Evolutionary conservation across 1,139 yeast genomes (phyloP), one percentile per base, ranked within the genome.

Genomic region (Blastobotrys illinoisensis): DNA sequence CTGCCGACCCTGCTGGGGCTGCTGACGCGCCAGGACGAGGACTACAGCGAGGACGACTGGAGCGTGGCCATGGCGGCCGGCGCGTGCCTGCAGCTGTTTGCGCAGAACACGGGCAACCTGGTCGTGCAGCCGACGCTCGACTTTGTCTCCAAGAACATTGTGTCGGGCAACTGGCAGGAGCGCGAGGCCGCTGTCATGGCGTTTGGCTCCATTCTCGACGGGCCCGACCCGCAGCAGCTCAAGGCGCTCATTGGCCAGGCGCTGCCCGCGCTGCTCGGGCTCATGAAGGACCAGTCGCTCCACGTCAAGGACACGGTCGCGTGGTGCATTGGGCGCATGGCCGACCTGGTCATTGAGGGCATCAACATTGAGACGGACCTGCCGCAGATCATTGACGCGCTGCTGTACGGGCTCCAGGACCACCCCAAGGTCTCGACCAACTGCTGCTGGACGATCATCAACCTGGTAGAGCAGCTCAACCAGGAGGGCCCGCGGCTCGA

Each of bases 161-260:
- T 72, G 9, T 73, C 79, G 28, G 65, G 71, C 9, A 78, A 81
- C 61, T 93, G 99, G 99, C 83, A 95, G 72, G 75, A 82, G 56
- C 85, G 97, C 65, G 99, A 93, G 74, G 98, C 99, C 21, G 95
- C 98, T 0, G 97, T 93, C 6, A 93, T 93, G 99, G 97, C 99
- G 0, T 93, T 93, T 71, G 99, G 99, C 44, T 90, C 97, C 7
- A 89, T 93, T 58, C 78, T 93, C 64, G 98, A 91, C 63, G 99
- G 99, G 18, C 98, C 98, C 23, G 95, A 89, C 60, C 81, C 82
- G 54, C 83, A 79, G 2, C 85, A 86, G 66, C 77, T 89, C 64
- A 81, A 80, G 54, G 72, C 71, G 11, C 78, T 90, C 54, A 86
- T 93, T 57, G 81, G 80, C 43, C 91, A 88, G 73, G 97, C 98